These are phyloP conservation scores for Cordyceps pruinosa DNA, from an alignment of 2,329 filamentous ascomycete species.

Conservation along the genomic window DNA sequence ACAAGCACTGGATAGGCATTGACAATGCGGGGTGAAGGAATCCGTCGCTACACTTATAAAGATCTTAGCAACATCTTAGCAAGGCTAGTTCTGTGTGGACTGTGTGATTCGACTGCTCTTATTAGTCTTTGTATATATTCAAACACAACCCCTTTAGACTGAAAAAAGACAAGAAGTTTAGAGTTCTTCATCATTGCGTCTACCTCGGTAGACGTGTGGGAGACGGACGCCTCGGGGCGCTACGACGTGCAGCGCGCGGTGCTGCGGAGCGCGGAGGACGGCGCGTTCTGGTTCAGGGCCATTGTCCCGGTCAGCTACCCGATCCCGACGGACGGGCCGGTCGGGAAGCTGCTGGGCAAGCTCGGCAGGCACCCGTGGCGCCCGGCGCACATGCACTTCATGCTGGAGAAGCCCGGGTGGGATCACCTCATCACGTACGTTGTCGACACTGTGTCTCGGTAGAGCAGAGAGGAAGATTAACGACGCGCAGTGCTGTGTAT, in stretches of 20 bases:
- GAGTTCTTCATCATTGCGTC: too few relatives aligned
- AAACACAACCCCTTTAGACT: too few relatives aligned
- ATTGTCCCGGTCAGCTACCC: constrained; percentile 82
- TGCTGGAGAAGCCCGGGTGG: constrained; percentile 74
- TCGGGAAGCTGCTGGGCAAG: constrained; percentile 61
- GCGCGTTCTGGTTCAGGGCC: constrained; percentile 71
- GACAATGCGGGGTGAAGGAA: background rate
- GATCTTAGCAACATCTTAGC: constrained; percentile 7
- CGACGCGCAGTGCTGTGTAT: constrained; percentile 58
- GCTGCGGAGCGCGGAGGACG: constrained; percentile 22
- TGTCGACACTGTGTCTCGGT: background rate
- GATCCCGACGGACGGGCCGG: constrained; percentile 77
- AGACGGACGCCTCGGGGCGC: constrained; percentile 65
- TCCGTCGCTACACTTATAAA: constrained; percentile 1
- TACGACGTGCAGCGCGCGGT: constrained; percentile 61
- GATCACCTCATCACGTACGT: constrained; percentile 78
- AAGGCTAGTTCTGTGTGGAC: background rate
- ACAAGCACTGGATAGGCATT: background rate
- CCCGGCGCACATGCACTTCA: constrained; percentile 78
- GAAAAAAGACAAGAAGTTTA: too few relatives aligned
- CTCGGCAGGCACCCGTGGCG: constrained; percentile 71
- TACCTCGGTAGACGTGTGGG: constrained; percentile 79
- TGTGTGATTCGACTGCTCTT: background rate
- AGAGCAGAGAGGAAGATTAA: background rate
- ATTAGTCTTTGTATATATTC: background rate